Evolutionary conservation across 257 asterid species (phyloP).

Genomic region (Linderniella brevidens): DNA sequence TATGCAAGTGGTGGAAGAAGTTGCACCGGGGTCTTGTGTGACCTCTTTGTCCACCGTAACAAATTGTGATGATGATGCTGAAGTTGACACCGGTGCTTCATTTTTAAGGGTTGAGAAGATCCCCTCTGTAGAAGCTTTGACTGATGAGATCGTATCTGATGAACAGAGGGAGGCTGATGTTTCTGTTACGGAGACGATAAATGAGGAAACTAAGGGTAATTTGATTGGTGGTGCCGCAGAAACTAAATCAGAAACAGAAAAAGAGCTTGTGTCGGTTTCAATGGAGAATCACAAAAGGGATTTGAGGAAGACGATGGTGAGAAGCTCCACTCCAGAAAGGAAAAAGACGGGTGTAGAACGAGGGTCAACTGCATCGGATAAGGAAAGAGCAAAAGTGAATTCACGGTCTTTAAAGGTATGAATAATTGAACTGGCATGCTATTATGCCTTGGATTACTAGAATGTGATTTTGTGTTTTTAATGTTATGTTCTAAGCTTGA

Average conservation of each 20-base stretch:
- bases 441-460: no score
- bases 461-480: no score
- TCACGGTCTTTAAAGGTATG: no score
- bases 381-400: slow-evolving; percentile 21
- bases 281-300: slow-evolving; percentile 17
- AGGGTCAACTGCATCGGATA: slow-evolving; percentile 14
- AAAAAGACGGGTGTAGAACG: slow-evolving; percentile 17
- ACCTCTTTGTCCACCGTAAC: no score
- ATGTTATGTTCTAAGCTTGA: no score
- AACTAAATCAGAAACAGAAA: no score
- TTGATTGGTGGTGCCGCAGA: slow-evolving; percentile 10
- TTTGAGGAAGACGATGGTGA: slow-evolving; percentile 9
- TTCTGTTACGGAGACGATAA: slow-evolving; percentile 11
- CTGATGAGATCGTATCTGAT: slow-evolving; percentile 5
- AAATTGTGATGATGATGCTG: no score
- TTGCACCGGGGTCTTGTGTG: no score
- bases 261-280: slow-evolving; percentile 11
- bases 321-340: slow-evolving; percentile 20
- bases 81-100: no score
- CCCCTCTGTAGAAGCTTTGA: slow-evolving; percentile 6
- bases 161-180: slow-evolving; percentile 14
- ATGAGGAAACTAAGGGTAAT: slow-evolving; percentile 19
- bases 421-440: no score
- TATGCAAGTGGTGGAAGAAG: no score
- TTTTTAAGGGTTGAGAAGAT: no score